phyloP scores from a whole-genome alignment of 2,329 filamentous ascomycete genomes.

The Leptographium galeiforme region DNA sequence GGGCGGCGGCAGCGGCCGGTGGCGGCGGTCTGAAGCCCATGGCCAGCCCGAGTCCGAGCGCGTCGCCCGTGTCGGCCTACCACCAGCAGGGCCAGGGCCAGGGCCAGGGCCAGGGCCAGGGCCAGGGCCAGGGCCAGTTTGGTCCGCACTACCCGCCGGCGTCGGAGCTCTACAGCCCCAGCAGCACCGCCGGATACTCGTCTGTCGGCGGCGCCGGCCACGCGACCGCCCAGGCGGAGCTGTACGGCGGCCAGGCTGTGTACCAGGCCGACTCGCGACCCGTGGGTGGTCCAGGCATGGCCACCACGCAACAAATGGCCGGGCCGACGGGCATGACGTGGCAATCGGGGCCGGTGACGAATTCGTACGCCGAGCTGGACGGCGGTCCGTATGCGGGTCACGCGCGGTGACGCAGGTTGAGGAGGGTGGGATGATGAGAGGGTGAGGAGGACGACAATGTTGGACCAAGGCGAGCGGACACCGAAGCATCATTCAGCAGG shows the following conservation, averaged over 20 bases:
- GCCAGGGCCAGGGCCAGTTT: constrained; percentile 11
- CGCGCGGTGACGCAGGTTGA: background rate
- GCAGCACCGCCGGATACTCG: background rate
- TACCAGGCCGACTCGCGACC: background rate
- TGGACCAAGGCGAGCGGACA: too few species aligned
- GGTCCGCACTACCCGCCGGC: background rate
- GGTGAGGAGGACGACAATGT: too few species aligned
- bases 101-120: constrained; percentile 4
- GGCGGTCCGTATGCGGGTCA: background rate
- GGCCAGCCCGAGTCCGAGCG: constrained; percentile 15
- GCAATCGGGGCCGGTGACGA: background rate
- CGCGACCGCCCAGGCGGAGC: too few species aligned
- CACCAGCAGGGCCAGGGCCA: constrained; percentile 6
- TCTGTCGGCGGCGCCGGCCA: background rate
- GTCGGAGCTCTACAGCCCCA: constrained; percentile 14
- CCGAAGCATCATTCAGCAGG: too few species aligned
- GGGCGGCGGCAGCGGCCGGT: constrained; percentile 3
- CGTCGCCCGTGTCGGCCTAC: constrained; percentile 17
- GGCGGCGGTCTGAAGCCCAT: constrained; percentile 11
- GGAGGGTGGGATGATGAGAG: too few species aligned
- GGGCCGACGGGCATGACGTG: background rate
- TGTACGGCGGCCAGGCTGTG: background rate
- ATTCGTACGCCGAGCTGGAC: background rate
- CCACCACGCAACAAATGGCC: too few species aligned
- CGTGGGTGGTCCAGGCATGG: background rate